A percentile compares a stretch with the other conserved stretches of the same genome.
Evolutionary conservation across 192 early-diverging fungal species (phyloP).

Genomic region (Coemansia sp.): DNA sequence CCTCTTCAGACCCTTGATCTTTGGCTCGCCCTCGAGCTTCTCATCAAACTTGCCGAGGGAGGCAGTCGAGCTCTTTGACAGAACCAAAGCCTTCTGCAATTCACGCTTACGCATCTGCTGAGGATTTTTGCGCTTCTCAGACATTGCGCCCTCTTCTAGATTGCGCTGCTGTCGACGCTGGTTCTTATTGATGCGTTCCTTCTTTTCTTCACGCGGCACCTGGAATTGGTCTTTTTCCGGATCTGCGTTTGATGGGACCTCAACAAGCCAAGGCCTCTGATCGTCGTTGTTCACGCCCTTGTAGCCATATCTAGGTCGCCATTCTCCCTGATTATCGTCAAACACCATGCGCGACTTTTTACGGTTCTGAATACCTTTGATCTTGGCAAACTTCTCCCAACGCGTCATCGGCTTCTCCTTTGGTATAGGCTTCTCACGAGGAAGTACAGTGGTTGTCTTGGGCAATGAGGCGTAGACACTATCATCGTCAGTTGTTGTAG

Average conservation of each 20-base stretch:
- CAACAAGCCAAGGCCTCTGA: conserved; percentile 87
- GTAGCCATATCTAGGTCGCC: conserved; percentile 89
- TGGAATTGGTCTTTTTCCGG: conserved; percentile 86
- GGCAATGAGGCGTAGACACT: conserved; percentile 83
- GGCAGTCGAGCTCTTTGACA: conserved; percentile 84
- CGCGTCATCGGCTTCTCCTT: conserved; percentile 87
- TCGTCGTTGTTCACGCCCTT: conserved; percentile 73
- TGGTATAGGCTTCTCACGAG: conserved; percentile 91
- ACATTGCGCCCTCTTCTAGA: conserved; percentile 70
- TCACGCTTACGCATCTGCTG: conserved; percentile 68
- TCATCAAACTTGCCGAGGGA: conserved; percentile 91
- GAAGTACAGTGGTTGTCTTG: conserved; percentile 61
- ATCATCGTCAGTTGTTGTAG: conserved; percentile 63
- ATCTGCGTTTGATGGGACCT: conserved; percentile 82
- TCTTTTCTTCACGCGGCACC: conserved; percentile 77
- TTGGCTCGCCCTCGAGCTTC: conserved; percentile 74
- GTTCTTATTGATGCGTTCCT: conserved; percentile 86
- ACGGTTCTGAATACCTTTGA: conserved; percentile 87
- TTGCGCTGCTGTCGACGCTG: conserved; percentile 83
- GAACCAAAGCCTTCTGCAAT: conserved; percentile 68
- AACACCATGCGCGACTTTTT: conserved; percentile 82
- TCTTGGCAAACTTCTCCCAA: conserved; percentile 98
- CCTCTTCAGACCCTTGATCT: conserved; percentile 77
- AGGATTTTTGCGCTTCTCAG: conserved; percentile 55
- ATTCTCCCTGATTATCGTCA: conserved; percentile 82